A percentile compares a stretch with the other conserved stretches of the same genome.
phyloP scores from a whole-genome alignment of 345 rosid genomes.

The Geranium brycei region DNA sequence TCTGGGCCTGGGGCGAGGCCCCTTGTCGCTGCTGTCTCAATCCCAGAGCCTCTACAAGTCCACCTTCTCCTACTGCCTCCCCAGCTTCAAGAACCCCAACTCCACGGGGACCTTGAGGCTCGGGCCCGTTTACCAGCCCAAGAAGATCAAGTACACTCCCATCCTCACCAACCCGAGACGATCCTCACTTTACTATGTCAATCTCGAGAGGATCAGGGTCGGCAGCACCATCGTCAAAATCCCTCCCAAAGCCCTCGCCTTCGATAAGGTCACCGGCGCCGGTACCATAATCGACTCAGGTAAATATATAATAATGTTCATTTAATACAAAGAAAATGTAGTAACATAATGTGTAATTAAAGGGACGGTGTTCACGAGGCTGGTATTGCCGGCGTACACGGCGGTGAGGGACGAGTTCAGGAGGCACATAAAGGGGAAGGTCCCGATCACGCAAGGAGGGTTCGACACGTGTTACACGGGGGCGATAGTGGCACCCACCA shows the following conservation, averaged over 20 bases:
- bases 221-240: slow-evolving; percentile 63
- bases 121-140: slow-evolving; percentile 69
- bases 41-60: slow-evolving; percentile 55
- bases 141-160: slow-evolving; percentile 64
- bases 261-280: slow-evolving; percentile 65
- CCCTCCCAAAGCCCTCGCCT: slow-evolving; percentile 54
- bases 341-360: not conserved
- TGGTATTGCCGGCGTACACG: slow-evolving; percentile 60
- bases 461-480: slow-evolving; percentile 90
- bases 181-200: slow-evolving; percentile 81
- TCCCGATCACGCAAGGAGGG: slow-evolving; percentile 66
- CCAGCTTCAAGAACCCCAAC: slow-evolving; percentile 56
- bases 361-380: slow-evolving; percentile 85
- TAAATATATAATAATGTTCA: slow-evolving; percentile 10
- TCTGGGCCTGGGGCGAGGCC: slow-evolving; percentile 82
- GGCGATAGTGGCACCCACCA: slow-evolving; percentile 25
- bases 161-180: slow-evolving; percentile 71
- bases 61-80: slow-evolving; percentile 90
- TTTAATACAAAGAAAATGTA: too few relatives aligned
- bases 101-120: slow-evolving; percentile 83
- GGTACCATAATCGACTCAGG: slow-evolving; percentile 96
- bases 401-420: slow-evolving; percentile 71
- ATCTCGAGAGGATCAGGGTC: slow-evolving; percentile 55
- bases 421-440: slow-evolving; percentile 31
- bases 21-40: slow-evolving; percentile 70